These are phyloP conservation scores for Halophytophthora batemanensis DNA, from an alignment of 352 stramenopile genomes.

Conservation along the genomic window DNA sequence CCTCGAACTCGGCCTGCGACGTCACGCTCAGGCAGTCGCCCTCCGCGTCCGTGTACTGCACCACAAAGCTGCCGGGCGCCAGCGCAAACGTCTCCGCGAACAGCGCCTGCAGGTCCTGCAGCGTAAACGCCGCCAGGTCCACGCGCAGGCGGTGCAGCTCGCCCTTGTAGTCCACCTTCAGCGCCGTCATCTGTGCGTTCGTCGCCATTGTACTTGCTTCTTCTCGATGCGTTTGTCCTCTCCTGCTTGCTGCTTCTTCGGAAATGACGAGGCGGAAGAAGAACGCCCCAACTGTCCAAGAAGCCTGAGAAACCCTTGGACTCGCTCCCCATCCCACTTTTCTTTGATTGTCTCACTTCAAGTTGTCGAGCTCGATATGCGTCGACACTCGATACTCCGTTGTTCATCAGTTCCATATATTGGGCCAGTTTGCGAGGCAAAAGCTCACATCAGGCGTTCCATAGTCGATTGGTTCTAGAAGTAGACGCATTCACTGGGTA, in stretches of 20 bases:
- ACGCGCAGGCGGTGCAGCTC: conserved; percentile 81
- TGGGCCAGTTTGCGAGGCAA: too few species aligned
- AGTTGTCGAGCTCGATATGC: too few species aligned
- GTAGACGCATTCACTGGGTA: too few species aligned
- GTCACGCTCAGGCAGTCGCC: conserved; percentile 70
- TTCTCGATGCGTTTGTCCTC: conserved; percentile 4
- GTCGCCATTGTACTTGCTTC: conserved; percentile 6
- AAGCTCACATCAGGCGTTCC: too few species aligned
- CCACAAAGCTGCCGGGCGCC: conserved; percentile 39
- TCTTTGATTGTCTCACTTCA: too few species aligned
- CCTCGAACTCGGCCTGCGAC: conserved; percentile 62
- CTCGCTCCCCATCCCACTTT: too few species aligned
- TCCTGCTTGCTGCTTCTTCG: conserved; percentile 21
- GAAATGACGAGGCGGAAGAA: conserved; percentile 27
- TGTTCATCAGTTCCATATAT: too few species aligned
- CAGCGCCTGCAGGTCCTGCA: conserved; percentile 45
- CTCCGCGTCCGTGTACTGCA: conserved; percentile 84
- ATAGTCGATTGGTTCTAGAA: too few species aligned
- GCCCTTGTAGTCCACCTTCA: conserved; percentile 83
- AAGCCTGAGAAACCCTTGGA: not conserved
- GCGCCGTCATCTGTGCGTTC: conserved; percentile 40
- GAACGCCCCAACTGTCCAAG: not conserved
- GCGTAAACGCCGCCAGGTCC: conserved; percentile 48
- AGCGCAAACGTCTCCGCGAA: conserved; percentile 67
- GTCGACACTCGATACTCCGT: too few species aligned